Evolutionary conservation across 2,329 filamentous ascomycete genomes (phyloP).

Genomic region (Aspergillus sp.): DNA sequence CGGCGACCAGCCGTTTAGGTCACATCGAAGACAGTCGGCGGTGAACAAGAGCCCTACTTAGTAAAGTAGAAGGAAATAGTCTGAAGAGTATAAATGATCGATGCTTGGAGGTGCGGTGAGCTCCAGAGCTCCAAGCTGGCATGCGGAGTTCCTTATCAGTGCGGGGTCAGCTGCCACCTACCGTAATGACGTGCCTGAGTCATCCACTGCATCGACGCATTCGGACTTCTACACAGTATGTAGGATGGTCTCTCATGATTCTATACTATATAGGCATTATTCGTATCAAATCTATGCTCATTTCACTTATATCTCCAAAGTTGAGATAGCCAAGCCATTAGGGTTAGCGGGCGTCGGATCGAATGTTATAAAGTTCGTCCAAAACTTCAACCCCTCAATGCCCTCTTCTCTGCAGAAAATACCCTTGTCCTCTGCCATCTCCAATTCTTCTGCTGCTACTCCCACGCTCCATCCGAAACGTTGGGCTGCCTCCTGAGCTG

Average conservation of each 20-base stretch:
- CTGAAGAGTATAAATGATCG: neutral
- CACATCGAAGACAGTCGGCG: neutral
- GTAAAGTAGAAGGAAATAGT: neutral
- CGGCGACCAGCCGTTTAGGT: neutral
- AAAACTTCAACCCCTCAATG: conserved; percentile 87
- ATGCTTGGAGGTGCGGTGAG: neutral
- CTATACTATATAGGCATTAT: neutral
- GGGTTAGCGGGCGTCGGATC: conserved; percentile 3
- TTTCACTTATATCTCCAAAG: conserved; percentile 4
- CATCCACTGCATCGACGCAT: neutral
- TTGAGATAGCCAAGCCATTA: conserved; percentile 1
- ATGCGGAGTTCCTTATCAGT: conserved; percentile 2
- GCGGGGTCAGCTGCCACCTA: neutral
- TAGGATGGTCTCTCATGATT: neutral
- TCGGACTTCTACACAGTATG: neutral
- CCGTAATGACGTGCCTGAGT: neutral
- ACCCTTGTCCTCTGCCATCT: conserved; percentile 94
- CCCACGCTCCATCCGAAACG: conserved; percentile 96
- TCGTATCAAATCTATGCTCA: neutral
- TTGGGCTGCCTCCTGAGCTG: conserved; percentile 84
- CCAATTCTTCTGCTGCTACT: conserved; percentile 89
- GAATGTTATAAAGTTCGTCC: conserved; percentile 67
- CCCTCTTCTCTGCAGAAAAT: conserved; percentile 87
- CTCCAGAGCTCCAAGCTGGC: neutral
- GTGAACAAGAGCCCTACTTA: neutral